Evolutionary conservation across 2,329 filamentous ascomycete species (phyloP).

Genomic region (Colletotrichum simmondsii): DNA sequence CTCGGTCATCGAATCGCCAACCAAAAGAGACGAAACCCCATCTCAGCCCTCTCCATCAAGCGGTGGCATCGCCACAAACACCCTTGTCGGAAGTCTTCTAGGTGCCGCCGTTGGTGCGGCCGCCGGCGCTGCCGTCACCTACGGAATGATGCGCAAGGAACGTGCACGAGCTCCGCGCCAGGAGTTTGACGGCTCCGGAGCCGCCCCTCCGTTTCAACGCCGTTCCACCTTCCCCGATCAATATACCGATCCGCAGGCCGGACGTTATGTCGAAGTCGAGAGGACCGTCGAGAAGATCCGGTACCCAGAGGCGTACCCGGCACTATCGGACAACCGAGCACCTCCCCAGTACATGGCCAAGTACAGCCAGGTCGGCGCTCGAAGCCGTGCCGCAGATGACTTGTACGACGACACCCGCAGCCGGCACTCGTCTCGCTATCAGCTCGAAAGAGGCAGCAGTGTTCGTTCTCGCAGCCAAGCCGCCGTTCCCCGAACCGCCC

Average conservation of each 20-base stretch:
- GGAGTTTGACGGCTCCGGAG: slow-evolving; percentile 46
- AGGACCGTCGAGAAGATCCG: slow-evolving; percentile 50
- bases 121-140: slow-evolving; percentile 70
- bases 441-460: slow-evolving; percentile 43
- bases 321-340: slow-evolving; percentile 44
- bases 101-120: slow-evolving; percentile 83
- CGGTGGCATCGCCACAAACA: slow-evolving; percentile 56
- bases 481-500: slow-evolving; percentile 43
- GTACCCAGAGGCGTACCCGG: slow-evolving; percentile 47
- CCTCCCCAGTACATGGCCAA: slow-evolving; percentile 49
- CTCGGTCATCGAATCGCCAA: slow-evolving; percentile 42
- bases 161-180: slow-evolving; percentile 51
- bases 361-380: slow-evolving; percentile 45
- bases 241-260: slow-evolving; percentile 42
- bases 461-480: slow-evolving; percentile 55
- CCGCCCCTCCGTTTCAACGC: slow-evolving; percentile 50
- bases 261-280: slow-evolving; percentile 50
- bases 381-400: slow-evolving; percentile 46
- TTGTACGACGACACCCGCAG: slow-evolving; percentile 53
- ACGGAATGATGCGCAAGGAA: slow-evolving; percentile 76
- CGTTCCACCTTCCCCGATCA: slow-evolving; percentile 58
- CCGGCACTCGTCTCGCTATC: slow-evolving; percentile 50
- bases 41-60: slow-evolving; percentile 44
- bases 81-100: slow-evolving; percentile 79
- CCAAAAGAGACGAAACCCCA: slow-evolving; percentile 30